Base-by-base conservation (phyloP, 2,329 filamentous ascomycete species). In the Sporothrix pallida region DNA sequence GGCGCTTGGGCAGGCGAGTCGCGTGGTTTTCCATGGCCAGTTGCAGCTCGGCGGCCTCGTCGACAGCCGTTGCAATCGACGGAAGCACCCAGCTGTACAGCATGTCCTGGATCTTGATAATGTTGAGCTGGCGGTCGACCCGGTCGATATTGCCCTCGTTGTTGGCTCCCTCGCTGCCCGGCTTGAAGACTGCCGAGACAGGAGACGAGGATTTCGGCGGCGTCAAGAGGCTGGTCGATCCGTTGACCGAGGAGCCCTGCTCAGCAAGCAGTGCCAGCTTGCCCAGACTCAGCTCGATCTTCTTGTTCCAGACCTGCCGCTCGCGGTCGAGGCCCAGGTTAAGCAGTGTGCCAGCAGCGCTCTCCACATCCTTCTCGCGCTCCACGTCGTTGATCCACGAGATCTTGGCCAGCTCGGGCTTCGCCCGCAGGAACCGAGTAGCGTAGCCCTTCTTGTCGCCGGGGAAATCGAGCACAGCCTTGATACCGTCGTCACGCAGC, bases 361-460 rank as follows among this genome's bases (percentile, higher is more conserved):
- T 87, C 13, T 88, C 85, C 76, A 94, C 94, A 78, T 97, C 90
- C 74, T 90, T 87, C 79, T 96, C 93, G 31, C 88, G 87, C 75
- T 90, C 86, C 8, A 98, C 87, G 80, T 98, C 95, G 80, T 99
- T 97, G 83, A 99, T 97, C 96, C 96, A 99, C 68, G 91, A 91
- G 62, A 99, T 86, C 78, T 93, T 93, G 42, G 91, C 91, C 75
- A 94, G 89, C 75, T 90, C 87, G 0, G 90, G 88, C 76, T 90
- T 89, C 72, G 89, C 90, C 58, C 93, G 89, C 67, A 99, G 86
- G 78, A 94, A 99, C 70, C 87, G 86, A 0, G 94, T 97, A 72
- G 97, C 88, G 78, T 90, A 91, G n/a, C 84, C 83, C 70, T 88
- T 83, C 76, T 90, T 90, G 78, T 95, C 92, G 73, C 90, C 83